A percentile compares a stretch with the other conserved stretches of the same genome.
These are phyloP conservation scores for Fusarium camptoceras DNA, from an alignment of 2,329 filamentous ascomycete species.

Conservation along the genomic window DNA sequence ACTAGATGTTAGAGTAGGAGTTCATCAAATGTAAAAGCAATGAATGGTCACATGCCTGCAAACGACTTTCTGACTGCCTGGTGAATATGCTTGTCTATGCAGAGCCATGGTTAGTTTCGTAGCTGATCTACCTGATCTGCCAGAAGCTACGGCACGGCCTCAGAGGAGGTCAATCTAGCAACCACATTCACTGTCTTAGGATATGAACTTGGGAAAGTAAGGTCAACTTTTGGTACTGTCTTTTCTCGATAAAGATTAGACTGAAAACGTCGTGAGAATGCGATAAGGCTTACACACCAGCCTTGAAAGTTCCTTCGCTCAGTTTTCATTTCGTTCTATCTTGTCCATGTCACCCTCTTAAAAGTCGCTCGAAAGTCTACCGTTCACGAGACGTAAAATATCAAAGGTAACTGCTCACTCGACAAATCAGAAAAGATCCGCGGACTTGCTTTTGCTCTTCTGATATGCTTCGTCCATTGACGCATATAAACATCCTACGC, in stretches of 20 bases:
- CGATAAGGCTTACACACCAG: neutral
- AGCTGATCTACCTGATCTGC: neutral
- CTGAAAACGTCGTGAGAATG: neutral
- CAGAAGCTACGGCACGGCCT: too few species aligned
- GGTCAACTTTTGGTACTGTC: neutral
- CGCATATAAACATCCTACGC: slow-evolving; percentile 4
- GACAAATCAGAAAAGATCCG: slow-evolving; percentile 31
- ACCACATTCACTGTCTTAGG: neutral
- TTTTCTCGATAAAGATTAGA: neutral
- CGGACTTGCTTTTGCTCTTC: slow-evolving; percentile 36
- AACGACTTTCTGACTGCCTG: neutral
- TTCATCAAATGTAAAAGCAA: slow-evolving; percentile 38
- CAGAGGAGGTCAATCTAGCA: too few species aligned
- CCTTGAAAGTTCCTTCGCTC: neutral
- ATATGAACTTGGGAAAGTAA: neutral
- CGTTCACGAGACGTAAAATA: neutral
- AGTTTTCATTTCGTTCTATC: neutral
- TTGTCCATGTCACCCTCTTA: neutral
- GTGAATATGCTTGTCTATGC: neutral
- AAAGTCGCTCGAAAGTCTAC: neutral
- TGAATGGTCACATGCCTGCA: slow-evolving; percentile 17
- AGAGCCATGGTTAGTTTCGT: neutral
- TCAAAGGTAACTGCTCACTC: slow-evolving; percentile 19
- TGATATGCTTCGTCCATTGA: slow-evolving; percentile 15
- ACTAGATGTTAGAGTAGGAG: slow-evolving; percentile 42